Conservation (phyloP, 2,329 filamentous ascomycete species). For the Cladophialophora yegresii region DNA sequence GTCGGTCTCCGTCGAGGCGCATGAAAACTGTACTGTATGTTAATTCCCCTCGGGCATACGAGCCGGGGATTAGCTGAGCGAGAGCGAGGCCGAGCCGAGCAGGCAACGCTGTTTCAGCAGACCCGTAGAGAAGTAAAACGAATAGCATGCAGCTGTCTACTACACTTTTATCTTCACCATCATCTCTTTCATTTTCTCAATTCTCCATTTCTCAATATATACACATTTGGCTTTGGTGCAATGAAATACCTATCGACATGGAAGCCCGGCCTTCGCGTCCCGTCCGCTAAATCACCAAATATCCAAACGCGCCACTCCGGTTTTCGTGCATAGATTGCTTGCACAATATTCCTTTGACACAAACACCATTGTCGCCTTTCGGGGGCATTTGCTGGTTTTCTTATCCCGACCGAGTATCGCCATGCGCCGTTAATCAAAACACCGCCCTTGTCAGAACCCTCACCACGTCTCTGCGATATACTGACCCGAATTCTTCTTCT, state of each 20-base stretch:
- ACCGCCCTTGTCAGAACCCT: not conserved
- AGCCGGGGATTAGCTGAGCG: not conserved
- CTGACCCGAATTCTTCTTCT: conserved; percentile 89
- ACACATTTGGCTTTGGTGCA: not conserved
- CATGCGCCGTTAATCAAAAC: not conserved
- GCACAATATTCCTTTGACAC: not conserved
- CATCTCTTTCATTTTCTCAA: not conserved
- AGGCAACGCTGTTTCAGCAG: not conserved
- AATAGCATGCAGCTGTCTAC: not conserved
- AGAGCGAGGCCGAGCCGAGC: not conserved
- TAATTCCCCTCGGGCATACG: not conserved
- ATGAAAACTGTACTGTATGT: too few species aligned
- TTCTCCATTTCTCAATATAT: not conserved
- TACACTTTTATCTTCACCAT: too few species aligned
- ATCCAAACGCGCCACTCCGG: not conserved
- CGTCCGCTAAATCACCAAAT: not conserved
- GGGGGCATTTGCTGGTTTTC: not conserved
- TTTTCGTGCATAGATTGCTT: not conserved
- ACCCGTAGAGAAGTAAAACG: not conserved
- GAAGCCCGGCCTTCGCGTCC: not conserved
- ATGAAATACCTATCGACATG: not conserved
- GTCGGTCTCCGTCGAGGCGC: too few species aligned
- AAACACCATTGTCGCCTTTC: not conserved
- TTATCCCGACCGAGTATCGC: not conserved
- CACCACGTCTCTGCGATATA: conserved; percentile 72